Evolutionary conservation across 305 asterid species (phyloP), one percentile per base, ranked within the genome.

Genomic region (Solanum aculeatissimum): DNA sequence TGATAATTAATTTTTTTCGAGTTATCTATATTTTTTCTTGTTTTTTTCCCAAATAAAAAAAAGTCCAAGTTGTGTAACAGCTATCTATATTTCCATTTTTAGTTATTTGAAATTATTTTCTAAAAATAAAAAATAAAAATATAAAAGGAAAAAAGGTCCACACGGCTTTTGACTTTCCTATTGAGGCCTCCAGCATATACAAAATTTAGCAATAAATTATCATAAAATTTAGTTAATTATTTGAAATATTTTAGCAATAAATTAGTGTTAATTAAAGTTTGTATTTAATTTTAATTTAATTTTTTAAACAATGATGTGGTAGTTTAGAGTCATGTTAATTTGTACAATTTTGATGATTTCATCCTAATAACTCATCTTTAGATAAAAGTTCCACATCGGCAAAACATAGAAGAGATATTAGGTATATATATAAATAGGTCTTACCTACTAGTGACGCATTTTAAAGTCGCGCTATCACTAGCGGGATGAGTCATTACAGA

Each of bases 161-260:
- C 89, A 81, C 89, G 89, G 68, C 21, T 72, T 84, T 84, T 87
- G 81, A 81, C 81, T 54, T 80, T 49, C 69, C 86, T 35, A 14
- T n/a, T 19, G 84, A 80, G 83, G 84, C 85, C 80, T 25, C 9
- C 13, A 2, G 13, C 63, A 19, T 55, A 55, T 19, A 55, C 9
- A 8, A 1, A 19, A 9, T 55, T 55, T 55, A 55, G 25, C 63
- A 4, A 55, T 0, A 16, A 6, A 11, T 60, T 60, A 23, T 60
- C 35, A 23, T 0, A 12, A 60, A 23, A 11, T 47, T 11, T 15
- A 0, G 4, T 47, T 47, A 47, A 47, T 47, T 47, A 35, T 35
- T 35, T 47, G 2, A 12, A 47, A 12, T 4, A 11, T 11, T 13
- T 13, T 47, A 47, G 14, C 14, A 12, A 47, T 47, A 4, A 12